Evolutionary conservation across 2,329 filamentous ascomycete genomes (phyloP).

Genomic region (Cyclaneusma minus): DNA sequence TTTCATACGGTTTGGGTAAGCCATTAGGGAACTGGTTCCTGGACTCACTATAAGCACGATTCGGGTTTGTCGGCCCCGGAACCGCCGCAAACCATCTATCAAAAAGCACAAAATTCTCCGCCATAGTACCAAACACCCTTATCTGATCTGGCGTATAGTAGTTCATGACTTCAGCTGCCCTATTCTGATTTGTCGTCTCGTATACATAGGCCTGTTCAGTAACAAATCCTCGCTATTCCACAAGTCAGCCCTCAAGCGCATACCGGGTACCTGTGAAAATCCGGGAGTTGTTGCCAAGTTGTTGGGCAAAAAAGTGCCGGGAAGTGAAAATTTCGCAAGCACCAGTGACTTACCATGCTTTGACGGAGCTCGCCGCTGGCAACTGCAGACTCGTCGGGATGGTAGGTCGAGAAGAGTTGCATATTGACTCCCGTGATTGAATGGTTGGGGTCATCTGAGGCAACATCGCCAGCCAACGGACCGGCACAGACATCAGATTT

Average conservation of each 20-base stretch:
- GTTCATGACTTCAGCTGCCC: slow-evolving; percentile 26
- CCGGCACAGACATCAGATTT: slow-evolving; percentile 20
- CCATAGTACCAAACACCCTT: slow-evolving; percentile 23
- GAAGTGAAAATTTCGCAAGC: too few relatives aligned
- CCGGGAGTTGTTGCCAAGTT: too few relatives aligned
- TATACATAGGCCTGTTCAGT: slow-evolving; percentile 24
- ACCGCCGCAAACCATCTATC: slow-evolving; percentile 26
- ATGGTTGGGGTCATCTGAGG: slow-evolving; percentile 27
- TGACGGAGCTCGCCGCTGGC: slow-evolving; percentile 7
- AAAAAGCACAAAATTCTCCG: slow-evolving; percentile 27
- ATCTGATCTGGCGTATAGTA: slow-evolving; percentile 26
- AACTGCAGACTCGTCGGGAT: slow-evolving; percentile 16
- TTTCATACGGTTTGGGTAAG: too few relatives aligned
- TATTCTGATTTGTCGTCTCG: slow-evolving; percentile 18
- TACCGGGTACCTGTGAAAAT: too few relatives aligned
- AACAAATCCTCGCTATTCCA: slow-evolving; percentile 26
- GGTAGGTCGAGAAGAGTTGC: slow-evolving; percentile 23
- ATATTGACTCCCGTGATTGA: slow-evolving; percentile 25
- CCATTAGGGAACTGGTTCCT: neutral
- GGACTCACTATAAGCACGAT: slow-evolving; percentile 13
- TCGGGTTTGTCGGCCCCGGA: slow-evolving; percentile 23
- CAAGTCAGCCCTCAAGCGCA: too few relatives aligned
- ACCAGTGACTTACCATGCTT: too few relatives aligned
- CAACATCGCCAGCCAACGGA: slow-evolving; percentile 21
- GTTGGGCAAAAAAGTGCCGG: too few relatives aligned